Conservation (phyloP, 106 monocot species). For the Phalaenopsis aphrodite region DNA sequence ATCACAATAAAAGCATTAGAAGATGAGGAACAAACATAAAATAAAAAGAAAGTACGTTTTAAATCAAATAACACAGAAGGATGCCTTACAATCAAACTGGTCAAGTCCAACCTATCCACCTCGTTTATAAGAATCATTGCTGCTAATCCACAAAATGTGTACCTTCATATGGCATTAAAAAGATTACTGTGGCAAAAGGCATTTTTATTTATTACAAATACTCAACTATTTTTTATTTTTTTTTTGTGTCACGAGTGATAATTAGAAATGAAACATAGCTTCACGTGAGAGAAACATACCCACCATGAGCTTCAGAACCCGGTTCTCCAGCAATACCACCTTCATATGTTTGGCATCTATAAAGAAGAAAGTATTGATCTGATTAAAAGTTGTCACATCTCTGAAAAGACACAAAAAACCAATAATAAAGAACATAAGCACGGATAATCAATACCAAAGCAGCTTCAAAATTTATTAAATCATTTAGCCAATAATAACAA, state of each 20-base stretch:
- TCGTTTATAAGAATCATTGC: slow-evolving; percentile 86
- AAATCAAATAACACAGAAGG: neutral
- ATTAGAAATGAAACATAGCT: neutral
- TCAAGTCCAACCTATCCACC: slow-evolving; percentile 75
- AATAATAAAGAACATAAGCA: neutral
- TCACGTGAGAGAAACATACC: slow-evolving; percentile 58
- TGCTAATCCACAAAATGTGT: slow-evolving; percentile 98
- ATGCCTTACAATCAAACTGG: slow-evolving; percentile 71
- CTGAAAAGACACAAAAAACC: neutral
- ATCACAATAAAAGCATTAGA: neutral
- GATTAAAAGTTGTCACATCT: neutral
- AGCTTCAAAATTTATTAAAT: neutral
- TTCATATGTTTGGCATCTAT: slow-evolving; percentile 98
- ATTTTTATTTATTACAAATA: neutral
- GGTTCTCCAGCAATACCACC: slow-evolving; percentile 99
- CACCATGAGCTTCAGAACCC: slow-evolving; percentile 99
- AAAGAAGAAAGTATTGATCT: slow-evolving; percentile 7
- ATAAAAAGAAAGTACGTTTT: neutral
- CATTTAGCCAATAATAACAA: neutral
- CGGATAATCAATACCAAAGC: neutral
- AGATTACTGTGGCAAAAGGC: neutral
- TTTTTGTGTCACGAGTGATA: neutral
- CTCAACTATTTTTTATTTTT: no score
- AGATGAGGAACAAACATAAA: neutral
- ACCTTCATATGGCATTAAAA: slow-evolving; percentile 39